Base-by-base conservation (phyloP, 441 rosid species). In the Populus tomentosa region DNA sequence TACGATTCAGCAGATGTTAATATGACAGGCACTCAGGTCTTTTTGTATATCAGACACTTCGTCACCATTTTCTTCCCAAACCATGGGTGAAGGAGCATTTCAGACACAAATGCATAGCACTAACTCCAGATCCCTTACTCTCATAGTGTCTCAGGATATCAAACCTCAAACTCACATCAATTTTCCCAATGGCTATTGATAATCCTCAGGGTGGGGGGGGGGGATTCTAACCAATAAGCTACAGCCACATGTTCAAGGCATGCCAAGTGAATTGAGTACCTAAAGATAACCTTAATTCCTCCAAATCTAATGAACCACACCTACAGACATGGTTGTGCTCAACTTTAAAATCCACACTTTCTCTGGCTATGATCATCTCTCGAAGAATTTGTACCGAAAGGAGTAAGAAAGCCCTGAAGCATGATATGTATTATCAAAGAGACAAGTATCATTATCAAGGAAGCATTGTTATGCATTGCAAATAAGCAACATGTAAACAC, bases 1-100 rank as follows among this genome's bases (percentile, higher is more conserved):
- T 38, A 77, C 53, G 56, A 76, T 62, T 78, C 67, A 78, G 67
- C 76, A 81, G 50, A 71, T 72, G 69, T 79, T 67, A 56, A 7
- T 20, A 79, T 73, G 50, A 77, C 72, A 83, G 66, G 72, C 80
- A 82, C 75, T 59, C 67, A 72, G 69, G 23, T 36, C 63, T 75
- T 66, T 74, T 28, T 72, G 40, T 14, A 56, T 4, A 32, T 24
- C 62, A 71, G 46, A 77, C 53, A 14, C n/a, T 5, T 13, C 20
- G 3, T 42, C 16, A 36, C 24, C 3, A 8, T 35, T 71, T 32
- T 30, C 75, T 53, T n/a, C 38, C 69, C 67, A 32, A 65, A 67
- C 74, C 33, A 30, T 42, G 62, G 61, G 8, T 7, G 62, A 56
- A 56, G 62, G 23, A 7, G 62, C 62, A 56, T 56, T 56, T 38